Base-by-base conservation (phyloP, 805 yeast species). In the Wickerhamiella galacta region DNA sequence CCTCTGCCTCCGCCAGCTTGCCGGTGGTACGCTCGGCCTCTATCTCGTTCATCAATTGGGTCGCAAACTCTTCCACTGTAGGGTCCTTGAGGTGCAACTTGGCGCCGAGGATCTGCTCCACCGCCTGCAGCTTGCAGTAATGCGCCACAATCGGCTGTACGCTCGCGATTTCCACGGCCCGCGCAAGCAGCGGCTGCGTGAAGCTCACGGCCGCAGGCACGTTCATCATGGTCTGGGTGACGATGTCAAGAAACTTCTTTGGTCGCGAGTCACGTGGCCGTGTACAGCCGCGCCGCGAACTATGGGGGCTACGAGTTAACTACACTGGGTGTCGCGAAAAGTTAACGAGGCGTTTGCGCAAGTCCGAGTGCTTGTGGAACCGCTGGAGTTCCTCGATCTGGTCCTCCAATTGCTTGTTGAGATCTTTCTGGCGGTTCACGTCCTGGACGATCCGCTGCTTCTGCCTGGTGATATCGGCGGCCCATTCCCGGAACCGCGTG, bases 111-210 rank as follows among this genome's bases (percentile, higher is more conserved):
- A 87, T 72, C 44, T 69, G 61, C 51, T 85, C 87, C 3, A 79
- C 74, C 0, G 83, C 79, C 47, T 76, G 75, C 31, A 76, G 49
- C 39, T 61, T 64, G 53, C 90, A 77, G 52, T 68, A 78, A 53
- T 80, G 81, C 4, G 87, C 61, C 19, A 81, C 66, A 8, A 75
- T 56, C 0, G 92, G 83, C 39, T 79, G 75, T 7, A 61, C 64
- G 1, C 44, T 38, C 14, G 55, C 60, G 25, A 80, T 46, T 43
- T 82, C 93, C 7, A 50, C 52, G 15, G 81, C 61, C 6, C 85
- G 62, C 6, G 45, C 40, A 10, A 53, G 36, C 20, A 44, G 26
- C 6, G 51, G 48, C 41, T 38, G 41, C 9, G 50, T 43, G 20
- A 41, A 45, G 33, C 46, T 44, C 30, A 48, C 43, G 5, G 42